phyloP scores from a whole-genome alignment of 352 stramenopile genomes.

The Phytophthora palmivora region DNA sequence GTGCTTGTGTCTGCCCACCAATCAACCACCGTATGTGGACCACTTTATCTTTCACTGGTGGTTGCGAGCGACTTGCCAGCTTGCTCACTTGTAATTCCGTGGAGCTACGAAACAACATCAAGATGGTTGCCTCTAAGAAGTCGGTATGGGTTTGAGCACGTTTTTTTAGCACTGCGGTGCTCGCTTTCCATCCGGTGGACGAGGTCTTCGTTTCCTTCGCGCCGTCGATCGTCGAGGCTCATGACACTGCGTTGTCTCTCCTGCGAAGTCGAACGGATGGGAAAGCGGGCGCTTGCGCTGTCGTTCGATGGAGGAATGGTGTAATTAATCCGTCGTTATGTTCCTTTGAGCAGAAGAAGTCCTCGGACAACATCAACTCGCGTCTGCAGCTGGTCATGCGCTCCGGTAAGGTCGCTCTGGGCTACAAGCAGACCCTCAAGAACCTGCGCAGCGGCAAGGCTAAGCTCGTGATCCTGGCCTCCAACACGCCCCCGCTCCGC shows the following conservation, averaged over 20 bases:
- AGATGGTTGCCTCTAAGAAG: slow-evolving; percentile 93
- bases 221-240: too few relatives aligned
- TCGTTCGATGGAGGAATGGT: slow-evolving; percentile 43
- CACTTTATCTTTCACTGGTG: not conserved
- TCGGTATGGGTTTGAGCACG: slow-evolving; percentile 74
- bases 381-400: slow-evolving; percentile 99
- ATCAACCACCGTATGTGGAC: slow-evolving; percentile 7
- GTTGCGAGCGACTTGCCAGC: not conserved
- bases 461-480: slow-evolving; percentile 98
- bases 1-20: not conserved
- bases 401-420: slow-evolving; percentile 98
- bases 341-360: slow-evolving; percentile 94
- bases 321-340: slow-evolving; percentile 29
- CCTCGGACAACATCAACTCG: slow-evolving; percentile 99
- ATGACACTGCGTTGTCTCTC: too few relatives aligned
- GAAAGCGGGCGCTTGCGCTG: slow-evolving; percentile 16
- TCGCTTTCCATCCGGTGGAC: slow-evolving; percentile 57
- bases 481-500: slow-evolving; percentile 97
- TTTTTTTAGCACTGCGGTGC: slow-evolving; percentile 18
- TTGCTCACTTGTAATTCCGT: slow-evolving; percentile 50
- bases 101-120: slow-evolving; percentile 79
- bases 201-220: slow-evolving; percentile 41
- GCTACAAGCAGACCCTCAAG: slow-evolving; percentile 99
- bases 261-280: slow-evolving; percentile 47
- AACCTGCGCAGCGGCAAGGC: slow-evolving; percentile 95